These are phyloP conservation scores for Elongisporangium anandrum DNA, from an alignment of 352 stramenopile species.

Conservation along the genomic window DNA sequence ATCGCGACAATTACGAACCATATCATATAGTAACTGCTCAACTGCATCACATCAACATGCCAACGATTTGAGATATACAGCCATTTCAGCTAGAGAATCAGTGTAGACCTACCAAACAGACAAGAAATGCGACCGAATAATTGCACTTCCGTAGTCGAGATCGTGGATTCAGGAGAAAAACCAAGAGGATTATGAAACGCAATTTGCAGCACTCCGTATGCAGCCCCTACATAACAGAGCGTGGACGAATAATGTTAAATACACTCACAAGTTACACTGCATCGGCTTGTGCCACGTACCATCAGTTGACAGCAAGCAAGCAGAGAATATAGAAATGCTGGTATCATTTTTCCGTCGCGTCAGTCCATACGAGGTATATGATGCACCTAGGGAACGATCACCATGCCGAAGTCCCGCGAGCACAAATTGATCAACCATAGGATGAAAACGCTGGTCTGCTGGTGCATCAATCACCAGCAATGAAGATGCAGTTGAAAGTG, in stretches of 20 bases:
- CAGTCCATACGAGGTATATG: constrained; percentile 7
- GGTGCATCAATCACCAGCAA: constrained; percentile 34
- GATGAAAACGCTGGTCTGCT: constrained; percentile 49
- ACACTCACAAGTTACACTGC: neutral
- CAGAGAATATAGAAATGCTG: constrained; percentile 35
- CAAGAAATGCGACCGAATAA: constrained; percentile 33
- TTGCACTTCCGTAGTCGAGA: constrained; percentile 17
- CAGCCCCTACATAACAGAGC: constrained; percentile 14
- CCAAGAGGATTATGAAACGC: constrained; percentile 24
- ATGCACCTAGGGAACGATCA: constrained; percentile 7
- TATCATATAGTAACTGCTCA: constrained; percentile 57
- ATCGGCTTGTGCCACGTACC: too few species aligned
- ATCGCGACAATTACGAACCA: constrained; percentile 53
- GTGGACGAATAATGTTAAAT: neutral
- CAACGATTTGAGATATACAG: neutral
- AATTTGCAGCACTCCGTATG: constrained; percentile 53
- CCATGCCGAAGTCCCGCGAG: constrained; percentile 16
- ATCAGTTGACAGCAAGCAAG: constrained; percentile 33
- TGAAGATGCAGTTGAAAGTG: constrained; percentile 29
- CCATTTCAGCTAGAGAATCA: neutral
- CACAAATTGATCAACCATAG: constrained; percentile 59
- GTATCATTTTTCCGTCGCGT: constrained; percentile 7
- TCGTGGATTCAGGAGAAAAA: constrained; percentile 9
- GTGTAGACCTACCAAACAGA: constrained; percentile 31
- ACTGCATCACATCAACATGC: constrained; percentile 18